A percentile compares a stretch with the other conserved stretches of the same genome.
Conservation (phyloP, 78 protist genomes). For the Dictyostelium capitatum region DNA sequence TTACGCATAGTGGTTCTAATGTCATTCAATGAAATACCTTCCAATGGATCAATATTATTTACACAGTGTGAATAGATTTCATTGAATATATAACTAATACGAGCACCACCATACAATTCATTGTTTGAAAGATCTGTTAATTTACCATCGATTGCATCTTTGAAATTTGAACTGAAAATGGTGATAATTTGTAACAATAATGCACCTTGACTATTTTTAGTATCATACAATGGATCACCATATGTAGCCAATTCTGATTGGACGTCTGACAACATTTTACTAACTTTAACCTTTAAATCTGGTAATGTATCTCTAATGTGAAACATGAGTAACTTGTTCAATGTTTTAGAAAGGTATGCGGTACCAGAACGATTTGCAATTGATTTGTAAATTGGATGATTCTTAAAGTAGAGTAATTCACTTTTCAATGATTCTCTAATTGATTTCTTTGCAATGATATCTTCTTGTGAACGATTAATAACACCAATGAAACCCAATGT, state of each 20-base stretch:
- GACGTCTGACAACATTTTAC: constrained; percentile 67
- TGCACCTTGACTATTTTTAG: constrained; percentile 87
- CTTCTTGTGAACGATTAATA: constrained; percentile 91
- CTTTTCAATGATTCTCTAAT: constrained; percentile 90
- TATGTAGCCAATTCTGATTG: constrained; percentile 49
- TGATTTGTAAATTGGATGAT: constrained; percentile 91
- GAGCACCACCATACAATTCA: constrained; percentile 97
- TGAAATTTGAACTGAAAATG: constrained; percentile 64
- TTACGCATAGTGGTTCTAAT: constrained; percentile 93
- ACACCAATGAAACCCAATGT: constrained; percentile 92
- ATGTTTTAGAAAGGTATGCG: constrained; percentile 81
- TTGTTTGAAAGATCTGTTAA: constrained; percentile 34
- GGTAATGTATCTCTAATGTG: constrained; percentile 93
- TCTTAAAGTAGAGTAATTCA: constrained; percentile 92
- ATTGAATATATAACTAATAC: constrained; percentile 93
- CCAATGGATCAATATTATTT: constrained; percentile 79
- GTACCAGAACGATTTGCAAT: constrained; percentile 92
- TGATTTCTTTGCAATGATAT: constrained; percentile 86
- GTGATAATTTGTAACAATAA: constrained; percentile 88
- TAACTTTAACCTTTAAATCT: constrained; percentile 68
- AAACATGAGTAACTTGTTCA: constrained; percentile 86
- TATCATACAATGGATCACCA: constrained; percentile 88
- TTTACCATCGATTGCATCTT: constrained; percentile 91
- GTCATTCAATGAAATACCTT: constrained; percentile 84
- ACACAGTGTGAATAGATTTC: constrained; percentile 83